Conservation (phyloP, 164 flowering plant genomes). For the Annona squamosa region DNA sequence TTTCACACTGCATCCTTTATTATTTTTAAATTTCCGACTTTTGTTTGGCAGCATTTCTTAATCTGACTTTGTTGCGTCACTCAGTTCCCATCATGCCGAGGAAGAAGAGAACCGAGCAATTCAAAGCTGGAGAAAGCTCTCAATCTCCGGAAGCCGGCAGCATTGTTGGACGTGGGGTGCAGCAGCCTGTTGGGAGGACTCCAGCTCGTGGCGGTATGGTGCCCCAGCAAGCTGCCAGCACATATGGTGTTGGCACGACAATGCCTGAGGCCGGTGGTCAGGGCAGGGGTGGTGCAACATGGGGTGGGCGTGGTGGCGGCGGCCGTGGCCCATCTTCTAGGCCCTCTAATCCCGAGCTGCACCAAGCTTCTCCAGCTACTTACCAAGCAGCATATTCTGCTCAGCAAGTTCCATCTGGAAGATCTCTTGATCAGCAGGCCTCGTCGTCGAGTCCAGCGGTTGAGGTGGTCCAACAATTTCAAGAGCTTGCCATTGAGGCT, state of each 20-base stretch:
- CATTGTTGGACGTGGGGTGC: slow-evolving; percentile 42
- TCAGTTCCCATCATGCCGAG: slow-evolving; percentile 42
- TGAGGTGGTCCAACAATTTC: slow-evolving; percentile 28
- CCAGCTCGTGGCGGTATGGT: slow-evolving; percentile 19
- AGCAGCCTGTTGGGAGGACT: slow-evolving; percentile 24
- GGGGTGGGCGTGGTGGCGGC: slow-evolving; percentile 26
- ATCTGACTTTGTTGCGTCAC: neutral
- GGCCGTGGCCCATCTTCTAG: slow-evolving; percentile 35
- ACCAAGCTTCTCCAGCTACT: slow-evolving; percentile 59
- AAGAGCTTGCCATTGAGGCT: slow-evolving; percentile 16
- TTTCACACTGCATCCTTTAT: no score
- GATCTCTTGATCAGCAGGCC: slow-evolving; percentile 27
- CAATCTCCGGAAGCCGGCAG: slow-evolving; percentile 38
- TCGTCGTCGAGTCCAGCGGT: slow-evolving; percentile 25
- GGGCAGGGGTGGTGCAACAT: slow-evolving; percentile 24
- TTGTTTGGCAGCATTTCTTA: neutral
- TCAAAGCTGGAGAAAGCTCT: slow-evolving; percentile 43
- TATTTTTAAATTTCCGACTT: no score
- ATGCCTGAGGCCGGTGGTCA: slow-evolving; percentile 17
- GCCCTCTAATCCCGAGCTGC: slow-evolving; percentile 69
- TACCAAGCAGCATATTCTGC: slow-evolving; percentile 30
- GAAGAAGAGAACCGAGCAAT: slow-evolving; percentile 54
- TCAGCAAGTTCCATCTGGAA: slow-evolving; percentile 25
- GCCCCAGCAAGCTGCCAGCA: slow-evolving; percentile 16
- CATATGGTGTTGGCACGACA: slow-evolving; percentile 22